Conservation (phyloP, 2,329 filamentous ascomycete species). For the Leptographium flavum region DNA sequence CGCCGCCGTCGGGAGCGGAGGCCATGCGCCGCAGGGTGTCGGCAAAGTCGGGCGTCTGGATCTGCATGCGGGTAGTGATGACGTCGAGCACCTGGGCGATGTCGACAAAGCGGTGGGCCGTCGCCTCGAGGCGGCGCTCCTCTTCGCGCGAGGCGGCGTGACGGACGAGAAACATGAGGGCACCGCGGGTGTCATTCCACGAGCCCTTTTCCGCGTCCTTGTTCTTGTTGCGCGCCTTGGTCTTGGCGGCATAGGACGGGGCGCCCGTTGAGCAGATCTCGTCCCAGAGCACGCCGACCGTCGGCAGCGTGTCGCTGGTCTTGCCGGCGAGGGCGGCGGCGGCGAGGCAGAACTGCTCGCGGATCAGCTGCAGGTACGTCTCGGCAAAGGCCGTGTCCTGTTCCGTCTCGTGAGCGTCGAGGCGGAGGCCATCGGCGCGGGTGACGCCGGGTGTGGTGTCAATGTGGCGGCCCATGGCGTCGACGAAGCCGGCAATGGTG, state of each 20-base stretch:
- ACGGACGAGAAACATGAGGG: slow-evolving; percentile 67
- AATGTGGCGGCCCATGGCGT: slow-evolving; percentile 59
- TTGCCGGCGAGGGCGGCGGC: slow-evolving; percentile 59
- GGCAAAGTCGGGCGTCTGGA: slow-evolving; percentile 48
- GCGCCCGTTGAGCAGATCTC: slow-evolving; percentile 56
- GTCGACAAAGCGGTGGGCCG: slow-evolving; percentile 67
- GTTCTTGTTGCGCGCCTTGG: slow-evolving; percentile 5
- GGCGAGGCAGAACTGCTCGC: slow-evolving; percentile 71
- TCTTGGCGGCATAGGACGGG: slow-evolving; percentile 11
- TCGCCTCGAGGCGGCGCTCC: slow-evolving; percentile 47
- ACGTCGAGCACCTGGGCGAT: slow-evolving; percentile 52
- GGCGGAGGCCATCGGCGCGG: slow-evolving; percentile 21
- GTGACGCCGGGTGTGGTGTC: slow-evolving; percentile 15
- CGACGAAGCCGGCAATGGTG: slow-evolving; percentile 51
- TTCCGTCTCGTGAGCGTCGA: slow-evolving; percentile 31
- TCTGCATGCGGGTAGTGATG: slow-evolving; percentile 61
- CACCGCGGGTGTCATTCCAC: slow-evolving; percentile 47
- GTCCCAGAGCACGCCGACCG: slow-evolving; percentile 59
- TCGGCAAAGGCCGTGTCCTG: slow-evolving; percentile 40
- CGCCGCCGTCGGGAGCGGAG: slow-evolving; percentile 34
- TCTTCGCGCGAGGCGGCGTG: slow-evolving; percentile 43
- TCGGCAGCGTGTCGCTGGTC: slow-evolving; percentile 46
- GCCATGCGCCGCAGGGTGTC: slow-evolving; percentile 50
- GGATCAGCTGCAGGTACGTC: slow-evolving; percentile 63
- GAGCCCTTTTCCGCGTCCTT: neutral